A percentile compares a stretch with the other conserved stretches of the same genome.
Conservation (phyloP, 169 alveolate genomes). For the Plasmodium reichenowi region DNA sequence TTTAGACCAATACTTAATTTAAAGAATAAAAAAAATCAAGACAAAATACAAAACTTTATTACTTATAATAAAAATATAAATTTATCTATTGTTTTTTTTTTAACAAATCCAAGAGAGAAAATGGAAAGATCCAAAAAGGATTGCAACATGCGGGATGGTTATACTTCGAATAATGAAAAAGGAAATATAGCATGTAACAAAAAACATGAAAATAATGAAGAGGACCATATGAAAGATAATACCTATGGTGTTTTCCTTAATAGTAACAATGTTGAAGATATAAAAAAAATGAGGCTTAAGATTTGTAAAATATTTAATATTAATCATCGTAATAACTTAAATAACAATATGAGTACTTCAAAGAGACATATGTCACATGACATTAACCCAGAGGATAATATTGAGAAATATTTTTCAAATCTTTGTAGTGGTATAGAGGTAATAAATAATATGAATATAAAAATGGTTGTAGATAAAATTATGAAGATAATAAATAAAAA, state of each 20-base stretch:
- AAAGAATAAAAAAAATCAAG: constrained; percentile 61
- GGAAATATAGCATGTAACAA: neutral
- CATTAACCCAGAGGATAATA: constrained; percentile 9
- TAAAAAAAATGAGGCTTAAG: constrained; percentile 25
- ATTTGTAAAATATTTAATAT: constrained; percentile 55
- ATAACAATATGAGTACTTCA: neutral
- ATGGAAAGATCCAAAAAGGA: neutral
- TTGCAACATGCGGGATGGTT: neutral
- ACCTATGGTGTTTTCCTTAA: neutral
- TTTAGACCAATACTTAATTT: constrained; percentile 76
- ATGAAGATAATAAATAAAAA: constrained; percentile 33
- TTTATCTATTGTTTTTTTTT: constrained; percentile 58
- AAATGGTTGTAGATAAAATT: constrained; percentile 57
- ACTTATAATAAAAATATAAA: constrained; percentile 51
- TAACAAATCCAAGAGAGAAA: neutral
- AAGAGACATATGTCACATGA: neutral
- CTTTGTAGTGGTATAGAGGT: constrained; percentile 62
- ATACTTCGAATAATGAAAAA: neutral
- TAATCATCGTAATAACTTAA: constrained; percentile 30
- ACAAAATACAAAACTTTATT: constrained; percentile 35
- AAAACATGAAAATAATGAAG: neutral
- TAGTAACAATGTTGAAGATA: neutral
- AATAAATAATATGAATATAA: constrained; percentile 68
- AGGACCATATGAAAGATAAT: neutral
- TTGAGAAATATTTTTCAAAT: constrained; percentile 42